These are phyloP conservation scores for Logfia minima DNA, from an alignment of 129 eudicot species.

Conservation along the genomic window DNA sequence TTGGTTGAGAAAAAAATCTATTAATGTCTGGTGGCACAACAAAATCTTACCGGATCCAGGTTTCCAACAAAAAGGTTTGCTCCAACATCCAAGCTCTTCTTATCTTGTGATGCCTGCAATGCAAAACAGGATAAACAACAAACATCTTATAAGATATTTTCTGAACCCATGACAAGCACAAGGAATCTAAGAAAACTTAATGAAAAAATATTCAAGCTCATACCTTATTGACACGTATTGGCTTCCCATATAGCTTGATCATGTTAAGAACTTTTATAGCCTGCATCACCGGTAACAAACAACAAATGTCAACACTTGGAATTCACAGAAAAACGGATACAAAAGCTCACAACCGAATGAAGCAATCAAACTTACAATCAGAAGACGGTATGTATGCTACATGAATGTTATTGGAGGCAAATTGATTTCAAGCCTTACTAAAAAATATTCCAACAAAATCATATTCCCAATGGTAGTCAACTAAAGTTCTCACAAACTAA, in stretches of 20 bases:
- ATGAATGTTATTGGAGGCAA: not conserved
- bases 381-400: not conserved
- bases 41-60: slow-evolving; percentile 84
- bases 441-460: not conserved
- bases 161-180: not conserved
- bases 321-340: not conserved
- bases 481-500: not conserved
- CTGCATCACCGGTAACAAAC: slow-evolving; percentile 42
- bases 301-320: not conserved
- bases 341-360: not conserved
- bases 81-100: slow-evolving; percentile 99
- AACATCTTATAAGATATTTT: not conserved
- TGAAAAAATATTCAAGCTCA: not conserved
- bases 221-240: slow-evolving; percentile 94
- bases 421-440: not conserved
- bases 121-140: slow-evolving; percentile 5
- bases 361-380: slow-evolving; percentile 4
- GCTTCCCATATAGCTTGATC: slow-evolving; percentile 90
- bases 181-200: not conserved
- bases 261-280: slow-evolving; percentile 96
- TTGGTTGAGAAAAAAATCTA: not conserved
- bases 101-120: slow-evolving; percentile 97
- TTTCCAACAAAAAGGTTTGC: slow-evolving; percentile 98
- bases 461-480: not conserved
- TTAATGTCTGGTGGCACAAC: not conserved